phyloP scores from a whole-genome alignment of 140 eudicot species.

The Senecio squalidus region DNA sequence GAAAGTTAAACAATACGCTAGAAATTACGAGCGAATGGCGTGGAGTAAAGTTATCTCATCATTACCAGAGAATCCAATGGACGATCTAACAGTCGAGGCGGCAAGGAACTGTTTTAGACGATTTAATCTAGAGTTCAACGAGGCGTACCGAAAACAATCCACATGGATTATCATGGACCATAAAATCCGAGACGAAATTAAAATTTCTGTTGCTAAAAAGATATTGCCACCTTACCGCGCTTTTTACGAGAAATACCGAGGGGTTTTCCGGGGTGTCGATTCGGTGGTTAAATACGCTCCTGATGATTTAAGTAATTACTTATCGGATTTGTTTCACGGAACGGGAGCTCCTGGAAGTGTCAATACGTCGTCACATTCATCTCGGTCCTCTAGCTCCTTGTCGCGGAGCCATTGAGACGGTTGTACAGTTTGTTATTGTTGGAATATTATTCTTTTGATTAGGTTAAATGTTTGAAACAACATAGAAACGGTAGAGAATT shows the following conservation, averaged over 20 bases:
- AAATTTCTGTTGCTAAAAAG: constrained; percentile 36
- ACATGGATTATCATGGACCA: constrained; percentile 65
- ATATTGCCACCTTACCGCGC: constrained; percentile 40
- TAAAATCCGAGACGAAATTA: constrained; percentile 65
- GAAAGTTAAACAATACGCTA: constrained; percentile 44
- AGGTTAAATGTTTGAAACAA: too few relatives aligned
- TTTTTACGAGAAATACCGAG: constrained; percentile 44
- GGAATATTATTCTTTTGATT: constrained; percentile 12
- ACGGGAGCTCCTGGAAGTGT: constrained; percentile 23
- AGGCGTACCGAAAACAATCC: constrained; percentile 47
- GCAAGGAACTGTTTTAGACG: constrained; percentile 40
- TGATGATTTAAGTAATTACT: constrained; percentile 62
- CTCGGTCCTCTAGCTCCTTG: constrained; percentile 21
- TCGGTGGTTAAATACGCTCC: constrained; percentile 71
- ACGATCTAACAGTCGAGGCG: constrained; percentile 23
- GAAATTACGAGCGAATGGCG: constrained; percentile 62
- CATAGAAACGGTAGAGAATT: too few relatives aligned
- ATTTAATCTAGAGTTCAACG: constrained; percentile 51
- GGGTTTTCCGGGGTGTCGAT: constrained; percentile 21
- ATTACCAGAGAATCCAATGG: constrained; percentile 44
- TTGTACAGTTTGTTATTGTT: too few relatives aligned
- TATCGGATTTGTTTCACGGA: constrained; percentile 64
- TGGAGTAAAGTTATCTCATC: constrained; percentile 64
- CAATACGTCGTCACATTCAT: constrained; percentile 27
- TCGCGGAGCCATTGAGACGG: constrained; percentile 25